These are phyloP conservation scores for Waltergamsia citrina DNA, from an alignment of 2,329 filamentous ascomycete genomes.

Conservation along the genomic window DNA sequence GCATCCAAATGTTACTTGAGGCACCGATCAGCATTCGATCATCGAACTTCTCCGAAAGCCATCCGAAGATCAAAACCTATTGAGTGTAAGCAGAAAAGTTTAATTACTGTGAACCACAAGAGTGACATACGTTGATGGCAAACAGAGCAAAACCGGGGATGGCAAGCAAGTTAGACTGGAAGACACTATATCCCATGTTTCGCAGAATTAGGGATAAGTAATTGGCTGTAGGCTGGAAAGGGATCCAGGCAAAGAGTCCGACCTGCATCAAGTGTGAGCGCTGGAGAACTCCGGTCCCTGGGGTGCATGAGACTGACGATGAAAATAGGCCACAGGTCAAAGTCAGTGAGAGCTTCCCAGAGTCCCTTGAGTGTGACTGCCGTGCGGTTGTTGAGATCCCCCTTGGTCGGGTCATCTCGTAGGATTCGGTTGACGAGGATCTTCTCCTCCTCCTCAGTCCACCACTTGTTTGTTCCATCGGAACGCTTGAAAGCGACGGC, in stretches of 20 bases:
- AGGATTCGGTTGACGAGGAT: slow-evolving; percentile 47
- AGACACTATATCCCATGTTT: slow-evolving; percentile 22
- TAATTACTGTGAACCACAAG: too few species aligned
- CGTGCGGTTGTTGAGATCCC: slow-evolving; percentile 45
- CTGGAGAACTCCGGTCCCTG: slow-evolving; percentile 22
- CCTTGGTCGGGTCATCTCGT: slow-evolving; percentile 45
- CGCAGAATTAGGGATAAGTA: slow-evolving; percentile 16
- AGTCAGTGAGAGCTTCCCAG: slow-evolving; percentile 38
- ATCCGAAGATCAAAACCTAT: too few species aligned
- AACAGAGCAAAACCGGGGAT: slow-evolving; percentile 42
- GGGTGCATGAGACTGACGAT: slow-evolving; percentile 32
- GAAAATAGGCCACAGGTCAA: slow-evolving; percentile 47
- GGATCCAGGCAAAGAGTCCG: slow-evolving; percentile 12
- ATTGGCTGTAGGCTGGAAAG: slow-evolving; percentile 12
- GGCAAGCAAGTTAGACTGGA: slow-evolving; percentile 52
- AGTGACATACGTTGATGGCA: slow-evolving; percentile 18
- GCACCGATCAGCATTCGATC: slow-evolving; percentile 24
- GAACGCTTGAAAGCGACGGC: too few species aligned
- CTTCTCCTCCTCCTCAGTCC: slow-evolving; percentile 44
- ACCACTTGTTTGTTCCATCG: slow-evolving; percentile 44
- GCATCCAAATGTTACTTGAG: slow-evolving; percentile 46
- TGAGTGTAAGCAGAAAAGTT: too few species aligned
- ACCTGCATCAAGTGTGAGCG: too few species aligned
- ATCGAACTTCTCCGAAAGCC: slow-evolving; percentile 24
- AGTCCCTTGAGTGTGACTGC: slow-evolving; percentile 34